phyloP scores from a whole-genome alignment of 257 asterid genomes.

The Petrea volubilis region DNA sequence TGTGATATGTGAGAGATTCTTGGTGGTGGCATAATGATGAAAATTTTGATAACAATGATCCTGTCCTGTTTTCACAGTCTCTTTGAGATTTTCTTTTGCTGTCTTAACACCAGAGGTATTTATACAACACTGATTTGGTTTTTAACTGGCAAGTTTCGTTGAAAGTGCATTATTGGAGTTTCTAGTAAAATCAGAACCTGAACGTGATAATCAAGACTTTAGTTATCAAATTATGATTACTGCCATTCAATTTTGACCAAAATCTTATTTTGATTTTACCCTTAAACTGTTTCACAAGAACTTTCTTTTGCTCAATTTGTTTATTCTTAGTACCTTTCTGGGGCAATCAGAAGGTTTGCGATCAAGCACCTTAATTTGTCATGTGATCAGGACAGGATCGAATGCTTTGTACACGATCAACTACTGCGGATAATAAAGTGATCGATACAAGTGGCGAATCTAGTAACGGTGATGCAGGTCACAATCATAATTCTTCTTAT shows the following conservation, averaged over 20 bases:
- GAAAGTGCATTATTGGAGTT: constrained; percentile 2
- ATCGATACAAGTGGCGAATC: constrained; percentile 37
- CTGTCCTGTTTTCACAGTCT: background rate
- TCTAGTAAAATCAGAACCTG: constrained; percentile 6
- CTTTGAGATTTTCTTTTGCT: background rate
- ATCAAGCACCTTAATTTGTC: constrained; percentile 32
- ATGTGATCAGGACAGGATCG: constrained; percentile 73
- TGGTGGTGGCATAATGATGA: constrained; percentile 1
- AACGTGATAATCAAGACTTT: constrained; percentile 6
- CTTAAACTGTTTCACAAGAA: background rate
- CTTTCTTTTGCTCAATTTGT: constrained; percentile 3
- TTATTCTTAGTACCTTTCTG: constrained; percentile 9
- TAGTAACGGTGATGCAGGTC: constrained; percentile 38
- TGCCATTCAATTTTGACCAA: constrained; percentile 3
- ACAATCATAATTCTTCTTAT: constrained; percentile 1
- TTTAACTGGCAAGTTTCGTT: background rate
- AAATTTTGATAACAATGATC: background rate
- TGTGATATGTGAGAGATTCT: constrained; percentile 5
- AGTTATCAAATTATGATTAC: constrained; percentile 1
- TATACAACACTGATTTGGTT: background rate
- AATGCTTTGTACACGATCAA: constrained; percentile 57
- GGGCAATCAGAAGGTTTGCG: constrained; percentile 18
- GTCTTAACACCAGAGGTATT: background rate
- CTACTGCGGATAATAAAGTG: constrained; percentile 28
- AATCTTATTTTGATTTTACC: background rate